These are phyloP conservation scores for Ceriops zippeliana DNA, from an alignment of 345 rosid species.

Conservation along the genomic window DNA sequence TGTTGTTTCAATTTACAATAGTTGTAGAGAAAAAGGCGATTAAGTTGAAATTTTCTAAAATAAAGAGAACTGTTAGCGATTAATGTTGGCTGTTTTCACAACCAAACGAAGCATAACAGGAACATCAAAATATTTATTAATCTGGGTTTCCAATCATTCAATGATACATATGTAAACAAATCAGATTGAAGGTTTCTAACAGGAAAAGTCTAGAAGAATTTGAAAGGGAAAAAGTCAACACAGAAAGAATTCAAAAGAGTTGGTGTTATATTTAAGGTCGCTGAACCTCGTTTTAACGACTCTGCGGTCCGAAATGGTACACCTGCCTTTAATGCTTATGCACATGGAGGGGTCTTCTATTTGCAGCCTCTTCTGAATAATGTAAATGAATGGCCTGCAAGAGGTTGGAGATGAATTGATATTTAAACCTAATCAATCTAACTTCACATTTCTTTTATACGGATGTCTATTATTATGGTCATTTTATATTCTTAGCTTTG, in stretches of 20 bases:
- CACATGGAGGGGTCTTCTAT: conserved; percentile 62
- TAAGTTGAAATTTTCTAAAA: too few species aligned
- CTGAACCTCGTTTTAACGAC: conserved; percentile 21
- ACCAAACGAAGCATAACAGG: too few species aligned
- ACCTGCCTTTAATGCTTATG: conserved; percentile 46
- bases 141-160: neutral
- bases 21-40: too few species aligned
- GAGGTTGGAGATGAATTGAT: conserved; percentile 25
- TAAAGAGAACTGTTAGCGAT: too few species aligned
- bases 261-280: neutral
- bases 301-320: conserved; percentile 20
- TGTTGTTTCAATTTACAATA: too few species aligned
- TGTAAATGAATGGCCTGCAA: conserved; percentile 43
- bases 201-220: conserved; percentile 10
- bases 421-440: conserved; percentile 30
- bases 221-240: conserved; percentile 14
- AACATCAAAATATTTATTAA: too few species aligned
- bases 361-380: conserved; percentile 32
- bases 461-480: neutral
- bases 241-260: conserved; percentile 7
- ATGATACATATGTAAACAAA: neutral
- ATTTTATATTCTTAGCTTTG: conserved; percentile 8
- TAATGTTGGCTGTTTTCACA: too few species aligned
- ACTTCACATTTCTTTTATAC: conserved; percentile 5
- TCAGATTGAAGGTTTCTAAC: neutral